A percentile compares a stretch with the other conserved stretches of the same genome.
These are phyloP conservation scores for Kluyveromyces sp. DNA, from an alignment of 1,139 yeast species.

Conservation along the genomic window DNA sequence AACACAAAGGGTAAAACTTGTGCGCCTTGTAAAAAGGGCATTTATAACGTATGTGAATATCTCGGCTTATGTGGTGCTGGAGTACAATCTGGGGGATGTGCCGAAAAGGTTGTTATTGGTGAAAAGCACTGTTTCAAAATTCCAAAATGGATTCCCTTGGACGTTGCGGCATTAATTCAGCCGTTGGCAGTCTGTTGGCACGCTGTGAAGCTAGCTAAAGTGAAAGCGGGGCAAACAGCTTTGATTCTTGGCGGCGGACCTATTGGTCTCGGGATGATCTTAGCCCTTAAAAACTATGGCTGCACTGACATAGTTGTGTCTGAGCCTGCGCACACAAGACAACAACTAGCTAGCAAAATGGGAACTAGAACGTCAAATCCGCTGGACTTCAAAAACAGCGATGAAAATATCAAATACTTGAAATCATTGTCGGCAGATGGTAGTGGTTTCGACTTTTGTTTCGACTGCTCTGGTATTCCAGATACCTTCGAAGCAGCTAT, in stretches of 20 bases:
- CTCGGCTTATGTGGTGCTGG: slow-evolving; percentile 36
- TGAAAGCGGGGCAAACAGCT: slow-evolving; percentile 36
- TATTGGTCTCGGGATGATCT: slow-evolving; percentile 42
- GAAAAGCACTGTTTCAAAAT: slow-evolving; percentile 29
- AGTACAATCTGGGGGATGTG: slow-evolving; percentile 39
- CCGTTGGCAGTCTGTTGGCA: slow-evolving; percentile 21
- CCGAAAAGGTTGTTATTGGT: slow-evolving; percentile 37
- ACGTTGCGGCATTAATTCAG: slow-evolving; percentile 40
- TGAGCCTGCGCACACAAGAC: slow-evolving; percentile 36
- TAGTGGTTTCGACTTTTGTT: slow-evolving; percentile 35
- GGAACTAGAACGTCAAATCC: slow-evolving; percentile 28
- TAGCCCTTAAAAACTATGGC: slow-evolving; percentile 39
- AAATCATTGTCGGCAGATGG: slow-evolving; percentile 31
- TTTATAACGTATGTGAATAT: slow-evolving; percentile 41
- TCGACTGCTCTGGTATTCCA: slow-evolving; percentile 45
- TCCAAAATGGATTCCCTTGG: slow-evolving; percentile 34
- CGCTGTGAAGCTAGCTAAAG: slow-evolving; percentile 36
- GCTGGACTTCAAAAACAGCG: slow-evolving; percentile 23
- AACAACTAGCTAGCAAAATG: slow-evolving; percentile 36
- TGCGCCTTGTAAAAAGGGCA: slow-evolving; percentile 38
- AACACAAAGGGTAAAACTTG: slow-evolving; percentile 24
- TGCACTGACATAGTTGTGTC: slow-evolving; percentile 36
- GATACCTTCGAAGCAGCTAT: slow-evolving; percentile 39
- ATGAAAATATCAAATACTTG: slow-evolving; percentile 29
- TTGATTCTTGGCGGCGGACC: slow-evolving; percentile 43